A percentile compares a stretch with the other conserved stretches of the same genome.
Evolutionary conservation across 306 rosid genomes (phyloP).

Genomic region (Carpinus fangiana): DNA sequence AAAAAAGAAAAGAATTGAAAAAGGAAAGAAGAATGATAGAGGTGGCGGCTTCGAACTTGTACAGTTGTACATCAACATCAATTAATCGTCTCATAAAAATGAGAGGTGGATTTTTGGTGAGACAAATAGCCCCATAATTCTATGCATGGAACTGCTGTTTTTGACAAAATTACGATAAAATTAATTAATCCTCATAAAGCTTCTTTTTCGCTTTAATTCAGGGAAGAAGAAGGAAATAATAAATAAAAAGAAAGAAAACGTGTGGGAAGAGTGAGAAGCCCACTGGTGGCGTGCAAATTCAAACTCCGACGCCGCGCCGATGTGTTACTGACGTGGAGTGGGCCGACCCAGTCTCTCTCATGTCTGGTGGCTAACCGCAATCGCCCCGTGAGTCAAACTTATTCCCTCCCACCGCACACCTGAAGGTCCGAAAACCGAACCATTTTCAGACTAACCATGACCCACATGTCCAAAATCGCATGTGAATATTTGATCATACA

Average conservation of each 20-base stretch:
- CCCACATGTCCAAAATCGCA: background rate
- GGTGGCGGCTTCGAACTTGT: too few species aligned
- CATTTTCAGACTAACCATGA: background rate
- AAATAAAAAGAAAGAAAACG: conserved; percentile 27
- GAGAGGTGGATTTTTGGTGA: too few species aligned
- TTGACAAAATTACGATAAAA: too few species aligned
- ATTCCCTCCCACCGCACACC: background rate
- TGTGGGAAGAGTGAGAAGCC: conserved; percentile 22
- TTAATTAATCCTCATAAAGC: too few species aligned
- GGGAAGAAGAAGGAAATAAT: too few species aligned
- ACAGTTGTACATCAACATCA: too few species aligned
- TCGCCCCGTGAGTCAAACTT: background rate
- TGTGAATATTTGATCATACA: background rate
- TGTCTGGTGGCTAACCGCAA: conserved; percentile 35
- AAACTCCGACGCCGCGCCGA: conserved; percentile 46
- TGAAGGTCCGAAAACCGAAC: background rate
- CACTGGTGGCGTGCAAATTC: conserved; percentile 41
- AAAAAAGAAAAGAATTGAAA: too few species aligned
- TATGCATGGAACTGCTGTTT: too few species aligned
- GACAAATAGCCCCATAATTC: too few species aligned
- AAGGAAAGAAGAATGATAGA: too few species aligned
- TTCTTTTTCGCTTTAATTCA: too few species aligned
- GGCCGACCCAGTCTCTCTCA: conserved; percentile 41
- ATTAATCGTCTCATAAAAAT: too few species aligned
- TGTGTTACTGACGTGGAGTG: conserved; percentile 56